Evolutionary conservation across 225 moss, liverwort and hornwort genomes (phyloP).

Genomic region (Bryum argenteum): DNA sequence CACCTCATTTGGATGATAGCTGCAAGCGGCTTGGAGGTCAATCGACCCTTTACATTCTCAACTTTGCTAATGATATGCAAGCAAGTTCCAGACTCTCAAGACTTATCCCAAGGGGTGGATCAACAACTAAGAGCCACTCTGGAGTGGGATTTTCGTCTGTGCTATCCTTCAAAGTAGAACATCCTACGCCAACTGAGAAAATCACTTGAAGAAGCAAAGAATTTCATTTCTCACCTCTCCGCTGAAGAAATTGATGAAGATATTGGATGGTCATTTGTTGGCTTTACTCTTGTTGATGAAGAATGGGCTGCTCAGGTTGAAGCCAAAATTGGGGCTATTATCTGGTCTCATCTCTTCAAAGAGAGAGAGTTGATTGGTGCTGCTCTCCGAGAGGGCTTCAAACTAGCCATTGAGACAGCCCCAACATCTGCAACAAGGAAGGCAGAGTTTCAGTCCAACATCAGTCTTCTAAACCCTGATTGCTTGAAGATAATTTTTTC

Average conservation of each 20-base stretch:
- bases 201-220: neutral
- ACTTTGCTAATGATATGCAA: neutral
- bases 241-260: neutral
- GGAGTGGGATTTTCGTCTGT: neutral
- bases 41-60: neutral
- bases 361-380: neutral
- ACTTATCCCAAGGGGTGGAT: neutral
- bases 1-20: neutral
- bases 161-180: neutral
- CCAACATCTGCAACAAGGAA: neutral
- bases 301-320: neutral
- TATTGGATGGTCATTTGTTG: neutral
- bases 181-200: neutral
- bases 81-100: neutral
- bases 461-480: neutral
- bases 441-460: neutral
- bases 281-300: neutral
- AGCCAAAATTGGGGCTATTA: slow-evolving; percentile 5
- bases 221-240: neutral
- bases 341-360: neutral
- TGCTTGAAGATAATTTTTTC: neutral
- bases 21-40: neutral
- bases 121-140: neutral
- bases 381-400: neutral
- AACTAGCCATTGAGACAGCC: neutral